Percentiles rank a stretch among this genome's conserved stretches.
Conservation (phyloP, 768 basidiomycete genomes). For the Leccinum boreale region DNA sequence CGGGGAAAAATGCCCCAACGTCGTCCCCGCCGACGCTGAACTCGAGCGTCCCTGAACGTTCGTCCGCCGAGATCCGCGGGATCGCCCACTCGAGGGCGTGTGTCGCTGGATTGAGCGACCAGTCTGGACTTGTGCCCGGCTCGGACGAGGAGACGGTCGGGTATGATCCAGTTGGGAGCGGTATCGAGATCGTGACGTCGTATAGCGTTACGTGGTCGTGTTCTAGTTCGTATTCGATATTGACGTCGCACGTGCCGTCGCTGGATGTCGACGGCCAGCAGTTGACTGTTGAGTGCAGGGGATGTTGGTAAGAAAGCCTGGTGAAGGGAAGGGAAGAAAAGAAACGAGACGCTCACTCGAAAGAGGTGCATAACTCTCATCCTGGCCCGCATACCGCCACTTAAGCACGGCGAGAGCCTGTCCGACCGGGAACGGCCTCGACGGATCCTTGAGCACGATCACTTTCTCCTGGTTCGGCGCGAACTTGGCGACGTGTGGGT, state of each 20-base stretch:
- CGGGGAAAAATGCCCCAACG: conserved; percentile 85
- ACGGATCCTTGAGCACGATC: conserved; percentile 82
- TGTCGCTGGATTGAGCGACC: conserved; percentile 75
- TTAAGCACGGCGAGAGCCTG: conserved; percentile 86
- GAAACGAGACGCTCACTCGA: conserved; percentile 58
- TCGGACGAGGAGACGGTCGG: conserved; percentile 55
- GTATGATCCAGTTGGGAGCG: conserved; percentile 65
- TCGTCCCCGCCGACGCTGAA: conserved; percentile 89
- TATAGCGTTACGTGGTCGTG: conserved; percentile 75
- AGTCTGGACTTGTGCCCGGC: conserved; percentile 61
- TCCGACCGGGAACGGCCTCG: conserved; percentile 81
- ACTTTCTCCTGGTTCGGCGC: conserved; percentile 60
- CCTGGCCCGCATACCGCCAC: conserved; percentile 89
- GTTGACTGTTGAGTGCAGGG: conserved; percentile 51
- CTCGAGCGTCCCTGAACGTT: not conserved
- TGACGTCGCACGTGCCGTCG: conserved; percentile 91
- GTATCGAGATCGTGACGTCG: conserved; percentile 88
- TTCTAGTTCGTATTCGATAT: conserved; percentile 96
- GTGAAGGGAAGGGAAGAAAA: not conserved
- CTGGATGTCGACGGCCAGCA: conserved; percentile 96
- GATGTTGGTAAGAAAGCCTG: too few relatives aligned
- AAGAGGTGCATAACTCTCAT: conserved; percentile 89
- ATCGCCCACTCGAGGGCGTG: conserved; percentile 59
- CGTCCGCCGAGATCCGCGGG: too few relatives aligned
- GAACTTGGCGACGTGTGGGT: conserved; percentile 92